A percentile compares a stretch with the other conserved stretches of the same genome.
Evolutionary conservation across 2,329 filamentous ascomycete species (phyloP).

Genomic region (Cladophialophora bantiana): DNA sequence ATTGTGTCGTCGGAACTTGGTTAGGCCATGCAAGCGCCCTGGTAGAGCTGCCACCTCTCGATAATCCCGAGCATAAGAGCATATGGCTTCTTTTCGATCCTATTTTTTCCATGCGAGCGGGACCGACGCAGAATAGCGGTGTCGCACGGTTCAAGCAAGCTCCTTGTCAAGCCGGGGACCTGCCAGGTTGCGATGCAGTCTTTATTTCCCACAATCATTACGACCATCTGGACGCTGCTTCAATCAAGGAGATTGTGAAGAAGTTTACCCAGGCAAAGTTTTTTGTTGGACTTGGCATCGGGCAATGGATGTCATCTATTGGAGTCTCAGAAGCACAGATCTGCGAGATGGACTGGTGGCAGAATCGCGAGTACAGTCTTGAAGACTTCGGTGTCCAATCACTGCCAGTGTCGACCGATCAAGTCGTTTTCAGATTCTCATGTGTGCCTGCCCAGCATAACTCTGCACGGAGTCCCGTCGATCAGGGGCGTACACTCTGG

Average conservation of each 20-base stretch:
- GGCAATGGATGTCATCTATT: conserved; percentile 34
- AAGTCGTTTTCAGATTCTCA: conserved; percentile 24
- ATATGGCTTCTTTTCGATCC: conserved; percentile 32
- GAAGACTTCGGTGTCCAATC: conserved; percentile 21
- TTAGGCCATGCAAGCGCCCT: conserved; percentile 31
- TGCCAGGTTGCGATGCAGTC: conserved; percentile 51
- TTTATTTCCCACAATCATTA: conserved; percentile 65
- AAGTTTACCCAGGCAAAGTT: conserved; percentile 50
- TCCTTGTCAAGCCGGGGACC: conserved; percentile 30
- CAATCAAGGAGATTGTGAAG: conserved; percentile 50
- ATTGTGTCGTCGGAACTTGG: conserved; percentile 28
- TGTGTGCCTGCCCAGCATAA: conserved; percentile 50
- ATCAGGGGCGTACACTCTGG: conserved; percentile 54
- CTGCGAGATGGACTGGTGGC: conserved; percentile 60
- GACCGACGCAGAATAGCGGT: conserved; percentile 27
- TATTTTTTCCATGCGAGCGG: conserved; percentile 30
- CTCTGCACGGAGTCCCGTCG: conserved; percentile 52
- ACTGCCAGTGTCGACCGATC: conserved; percentile 27
- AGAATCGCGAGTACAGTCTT: conserved; percentile 42
- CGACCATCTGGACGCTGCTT: conserved; percentile 60
- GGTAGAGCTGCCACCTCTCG: conserved; percentile 26
- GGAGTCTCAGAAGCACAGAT: conserved; percentile 50
- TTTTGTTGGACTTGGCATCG: conserved; percentile 51
- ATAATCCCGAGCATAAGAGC: conserved; percentile 12
- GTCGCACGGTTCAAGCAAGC: conserved; percentile 23